A percentile compares a stretch with the other conserved stretches of the same genome.
Conservation (phyloP, 78 protist species). For the Parvularia atlantis region DNA sequence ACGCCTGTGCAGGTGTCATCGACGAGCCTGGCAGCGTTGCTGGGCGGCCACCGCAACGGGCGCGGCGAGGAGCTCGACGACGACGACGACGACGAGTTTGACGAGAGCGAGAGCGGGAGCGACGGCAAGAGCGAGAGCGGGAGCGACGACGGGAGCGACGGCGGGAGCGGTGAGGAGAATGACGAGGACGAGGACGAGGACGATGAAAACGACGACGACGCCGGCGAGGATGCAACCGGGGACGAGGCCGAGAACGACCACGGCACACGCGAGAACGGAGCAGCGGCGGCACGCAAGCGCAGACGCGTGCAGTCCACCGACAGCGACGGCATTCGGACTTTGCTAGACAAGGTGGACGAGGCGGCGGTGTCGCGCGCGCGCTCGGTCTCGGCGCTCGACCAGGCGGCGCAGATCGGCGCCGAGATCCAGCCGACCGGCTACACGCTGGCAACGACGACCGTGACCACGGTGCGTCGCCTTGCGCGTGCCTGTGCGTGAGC, state of each 20-base stretch:
- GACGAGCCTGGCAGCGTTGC: no score
- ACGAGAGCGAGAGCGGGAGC: conserved; percentile 13
- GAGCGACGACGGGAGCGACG: conserved; percentile 5
- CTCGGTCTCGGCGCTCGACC: neutral
- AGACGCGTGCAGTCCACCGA: neutral
- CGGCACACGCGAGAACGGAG: no score
- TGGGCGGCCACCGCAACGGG: no score
- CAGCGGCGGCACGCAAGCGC: no score
- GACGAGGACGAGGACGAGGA: conserved; percentile 17
- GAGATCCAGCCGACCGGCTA: conserved; percentile 58
- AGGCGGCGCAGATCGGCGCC: conserved; percentile 5
- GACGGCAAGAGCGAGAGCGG: conserved; percentile 1
- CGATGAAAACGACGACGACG: neutral
- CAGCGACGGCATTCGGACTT: neutral
- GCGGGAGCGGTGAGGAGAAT: conserved; percentile 12
- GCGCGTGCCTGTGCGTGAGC: no score
- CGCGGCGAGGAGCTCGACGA: conserved; percentile 4
- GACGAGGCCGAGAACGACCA: neutral
- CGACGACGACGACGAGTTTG: conserved; percentile 27
- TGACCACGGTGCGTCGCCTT: conserved; percentile 19
- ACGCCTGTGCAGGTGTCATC: neutral
- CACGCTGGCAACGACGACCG: conserved; percentile 55
- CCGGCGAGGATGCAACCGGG: neutral
- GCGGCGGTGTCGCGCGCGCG: neutral
- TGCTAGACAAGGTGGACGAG: neutral